Base-by-base conservation (phyloP, 805 yeast genomes). In the Lachancea lanzarotensis region DNA sequence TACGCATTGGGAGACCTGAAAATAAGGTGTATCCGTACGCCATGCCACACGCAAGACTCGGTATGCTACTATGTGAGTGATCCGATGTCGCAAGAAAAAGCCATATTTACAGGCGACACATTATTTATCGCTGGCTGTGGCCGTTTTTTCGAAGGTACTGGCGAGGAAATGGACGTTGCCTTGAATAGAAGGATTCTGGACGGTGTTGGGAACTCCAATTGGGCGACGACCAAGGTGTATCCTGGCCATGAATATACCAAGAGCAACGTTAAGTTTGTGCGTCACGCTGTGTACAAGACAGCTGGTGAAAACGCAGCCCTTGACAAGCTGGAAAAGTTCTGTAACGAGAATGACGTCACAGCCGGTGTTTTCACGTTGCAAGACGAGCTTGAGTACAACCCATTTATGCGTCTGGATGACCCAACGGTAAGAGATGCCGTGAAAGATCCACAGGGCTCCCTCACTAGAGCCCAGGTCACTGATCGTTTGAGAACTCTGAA, bases 211-310 rank as follows among this genome's bases (percentile, higher is more conserved):
- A 57, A 57, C 30, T 46, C 57, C 16, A 55, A 62, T 35, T 60
- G 59, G 64, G 36, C 36, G 20, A 42, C 35, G 5, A 88, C 97
- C 0, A 62, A 65, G 32, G 89, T 90, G 2, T 91, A 79, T 59
- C 91, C 97, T 2, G 99, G 99, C 2, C 99, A 93, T 65, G 99
- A 93, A 67, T 93, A 93, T 67, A 93, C 98, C 5, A 75, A 72
- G 53, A 73, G 85, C 20, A 91, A 93, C 61, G 82, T 84, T 18
- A 76, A 74, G 52, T 93, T 93, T 63, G 86, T 93, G 16, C 74
- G 78, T 52, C 73, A 81, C 2, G 78, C 85, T 1, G 62, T 87
- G 45, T 62, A 70, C 37, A 68, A 74, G 45, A 72, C 69, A 37
- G 32, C 52, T 19, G 57, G 60, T 9, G 66, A 65, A 11, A 65